phyloP scores from a whole-genome alignment of 116 monocot genomes.

The Dioscorea cayenensis region DNA sequence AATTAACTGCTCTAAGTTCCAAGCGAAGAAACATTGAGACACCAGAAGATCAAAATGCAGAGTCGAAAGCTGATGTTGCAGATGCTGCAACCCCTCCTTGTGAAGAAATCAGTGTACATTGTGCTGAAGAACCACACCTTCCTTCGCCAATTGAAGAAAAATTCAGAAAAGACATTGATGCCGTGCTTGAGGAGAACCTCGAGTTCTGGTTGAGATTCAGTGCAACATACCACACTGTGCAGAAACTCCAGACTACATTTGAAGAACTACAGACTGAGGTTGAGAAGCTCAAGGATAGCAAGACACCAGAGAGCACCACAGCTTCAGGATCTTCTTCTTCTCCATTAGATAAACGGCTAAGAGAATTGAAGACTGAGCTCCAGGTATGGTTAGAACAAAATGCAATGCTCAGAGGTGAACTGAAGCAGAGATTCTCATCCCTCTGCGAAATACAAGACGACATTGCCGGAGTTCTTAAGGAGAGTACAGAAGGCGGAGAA shows the following conservation, averaged over 20 bases:
- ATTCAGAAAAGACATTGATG: conserved; percentile 40
- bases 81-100: background rate
- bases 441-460: conserved; percentile 64
- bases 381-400: conserved; percentile 75
- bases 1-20: background rate
- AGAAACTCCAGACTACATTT: conserved; percentile 14
- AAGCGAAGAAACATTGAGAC: background rate
- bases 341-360: conserved; percentile 33
- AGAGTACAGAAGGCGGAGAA: conserved; percentile 9
- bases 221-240: conserved; percentile 21
- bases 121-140: background rate
- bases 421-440: conserved; percentile 49
- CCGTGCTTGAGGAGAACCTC: conserved; percentile 38
- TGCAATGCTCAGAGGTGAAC: conserved; percentile 42
- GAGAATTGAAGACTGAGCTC: conserved; percentile 52
- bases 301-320: conserved; percentile 6
- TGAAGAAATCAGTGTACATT: background rate
- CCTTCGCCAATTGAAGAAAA: conserved; percentile 20
- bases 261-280: conserved; percentile 16
- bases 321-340: conserved; percentile 8
- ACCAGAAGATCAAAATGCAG: background rate
- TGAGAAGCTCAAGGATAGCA: conserved; percentile 12
- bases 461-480: conserved; percentile 43
- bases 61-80: background rate
- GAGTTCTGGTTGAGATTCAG: conserved; percentile 51